Percentiles rank a stretch among this genome's conserved stretches.
Evolutionary conservation across 2,329 filamentous ascomycete genomes (phyloP).

Genomic region (Pseudogymnoascus sp.): DNA sequence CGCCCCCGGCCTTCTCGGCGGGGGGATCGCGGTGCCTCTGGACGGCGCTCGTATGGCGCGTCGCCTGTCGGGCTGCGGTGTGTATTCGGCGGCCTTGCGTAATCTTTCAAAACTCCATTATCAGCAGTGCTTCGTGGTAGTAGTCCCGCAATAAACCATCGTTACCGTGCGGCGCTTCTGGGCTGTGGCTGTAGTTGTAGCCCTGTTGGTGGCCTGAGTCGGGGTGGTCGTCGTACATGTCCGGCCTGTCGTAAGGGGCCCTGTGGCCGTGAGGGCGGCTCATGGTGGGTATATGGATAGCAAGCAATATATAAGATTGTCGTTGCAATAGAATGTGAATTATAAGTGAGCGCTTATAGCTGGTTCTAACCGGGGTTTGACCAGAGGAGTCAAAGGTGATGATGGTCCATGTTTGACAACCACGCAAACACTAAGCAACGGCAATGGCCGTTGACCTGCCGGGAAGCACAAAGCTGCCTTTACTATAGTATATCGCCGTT

Average conservation of each 20-base stretch:
- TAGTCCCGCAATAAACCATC: constrained; percentile 23
- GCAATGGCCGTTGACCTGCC: neutral
- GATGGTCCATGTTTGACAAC: neutral
- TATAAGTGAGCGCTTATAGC: neutral
- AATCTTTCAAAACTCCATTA: constrained; percentile 28
- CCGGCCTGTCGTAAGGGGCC: constrained; percentile 20
- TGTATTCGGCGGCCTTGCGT: constrained; percentile 20
- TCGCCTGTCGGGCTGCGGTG: constrained; percentile 27
- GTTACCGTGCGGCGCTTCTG: constrained; percentile 30
- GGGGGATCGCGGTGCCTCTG: constrained; percentile 32
- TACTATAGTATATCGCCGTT: neutral
- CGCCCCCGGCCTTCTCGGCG: constrained; percentile 25
- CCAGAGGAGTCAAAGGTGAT: neutral
- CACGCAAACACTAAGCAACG: neutral
- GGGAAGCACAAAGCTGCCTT: neutral
- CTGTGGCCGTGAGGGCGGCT: constrained; percentile 17
- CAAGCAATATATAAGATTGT: neutral
- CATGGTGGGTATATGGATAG: constrained; percentile 15
- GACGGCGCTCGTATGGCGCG: constrained; percentile 28
- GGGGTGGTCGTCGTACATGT: constrained; percentile 39
- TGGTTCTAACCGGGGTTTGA: neutral
- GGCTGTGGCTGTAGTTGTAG: constrained; percentile 19
- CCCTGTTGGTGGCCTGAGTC: constrained; percentile 13
- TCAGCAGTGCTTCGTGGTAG: constrained; percentile 26
- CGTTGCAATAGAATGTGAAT: neutral